Percentiles rank a stretch among this genome's conserved stretches.
phyloP scores from a whole-genome alignment of 192 early-diverging fungal species.

The Coemansia sp. region DNA sequence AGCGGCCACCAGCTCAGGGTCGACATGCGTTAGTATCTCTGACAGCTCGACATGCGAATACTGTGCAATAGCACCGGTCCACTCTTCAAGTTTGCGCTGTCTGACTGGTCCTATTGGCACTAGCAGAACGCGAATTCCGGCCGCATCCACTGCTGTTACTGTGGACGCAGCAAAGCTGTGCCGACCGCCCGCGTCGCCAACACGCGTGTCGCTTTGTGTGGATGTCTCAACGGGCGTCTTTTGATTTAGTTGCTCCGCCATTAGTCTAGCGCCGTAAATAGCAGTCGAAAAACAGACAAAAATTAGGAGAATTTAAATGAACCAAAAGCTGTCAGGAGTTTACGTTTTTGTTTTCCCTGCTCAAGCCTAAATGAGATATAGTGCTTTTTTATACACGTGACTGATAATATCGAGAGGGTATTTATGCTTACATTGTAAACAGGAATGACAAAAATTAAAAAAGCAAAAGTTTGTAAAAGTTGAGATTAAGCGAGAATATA shows the following conservation, averaged over 20 bases:
- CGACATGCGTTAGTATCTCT: conserved; percentile 29
- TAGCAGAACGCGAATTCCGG: conserved; percentile 48
- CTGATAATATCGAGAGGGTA: no score
- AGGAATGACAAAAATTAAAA: no score
- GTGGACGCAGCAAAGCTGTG: conserved; percentile 36
- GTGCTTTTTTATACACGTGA: no score
- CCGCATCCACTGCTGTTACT: conserved; percentile 46
- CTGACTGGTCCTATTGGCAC: conserved; percentile 48
- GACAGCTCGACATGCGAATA: conserved; percentile 27
- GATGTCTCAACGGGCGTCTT: not conserved
- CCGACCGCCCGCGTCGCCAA: not conserved
- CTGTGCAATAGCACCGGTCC: conserved; percentile 26
- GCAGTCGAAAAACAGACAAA: not conserved
- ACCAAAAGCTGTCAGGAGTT: no score
- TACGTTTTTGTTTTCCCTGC: no score
- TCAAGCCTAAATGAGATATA: no score
- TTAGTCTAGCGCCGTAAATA: not conserved
- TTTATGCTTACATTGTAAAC: no score
- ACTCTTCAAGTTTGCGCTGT: conserved; percentile 18
- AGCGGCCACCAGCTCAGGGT: conserved; percentile 13
- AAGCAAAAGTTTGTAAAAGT: no score
- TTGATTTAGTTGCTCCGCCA: not conserved
- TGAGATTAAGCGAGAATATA: no score
- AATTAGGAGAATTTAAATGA: not conserved
- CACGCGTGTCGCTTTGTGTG: not conserved